These are phyloP conservation scores for Globisporangium yorkense DNA, from an alignment of 352 stramenopile genomes.

Conservation along the genomic window DNA sequence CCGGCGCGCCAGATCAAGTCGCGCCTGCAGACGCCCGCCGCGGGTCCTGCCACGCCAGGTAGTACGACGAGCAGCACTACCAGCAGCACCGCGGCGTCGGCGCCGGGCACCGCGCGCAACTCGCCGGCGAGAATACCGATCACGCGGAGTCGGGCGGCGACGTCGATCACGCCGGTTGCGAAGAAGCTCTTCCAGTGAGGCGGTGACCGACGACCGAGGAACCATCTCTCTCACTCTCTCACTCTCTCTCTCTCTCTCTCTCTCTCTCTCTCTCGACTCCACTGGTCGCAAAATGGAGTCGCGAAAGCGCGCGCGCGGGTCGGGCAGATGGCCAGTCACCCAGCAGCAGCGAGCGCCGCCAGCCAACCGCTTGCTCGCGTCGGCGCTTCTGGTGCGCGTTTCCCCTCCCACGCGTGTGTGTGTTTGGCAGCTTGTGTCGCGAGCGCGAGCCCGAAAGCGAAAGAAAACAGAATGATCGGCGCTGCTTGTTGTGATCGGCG, in stretches of 20 bases:
- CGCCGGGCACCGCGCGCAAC: constrained; percentile 7
- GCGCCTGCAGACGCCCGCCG: constrained; percentile 13
- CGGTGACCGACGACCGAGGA: not conserved
- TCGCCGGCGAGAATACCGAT: constrained; percentile 16
- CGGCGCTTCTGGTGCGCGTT: too few species aligned
- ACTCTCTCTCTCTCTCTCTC: not conserved
- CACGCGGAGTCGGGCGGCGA: constrained; percentile 3
- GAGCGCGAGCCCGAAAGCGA: too few species aligned
- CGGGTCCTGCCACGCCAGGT: constrained; percentile 2
- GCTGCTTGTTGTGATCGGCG: not conserved
- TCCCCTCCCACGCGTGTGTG: not conserved
- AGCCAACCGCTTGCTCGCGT: too few species aligned
- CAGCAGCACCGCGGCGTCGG: constrained; percentile 4
- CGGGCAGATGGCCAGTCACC: too few species aligned
- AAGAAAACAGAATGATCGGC: too few species aligned
- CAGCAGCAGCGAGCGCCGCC: too few species aligned
- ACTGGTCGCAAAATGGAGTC: constrained; percentile 9
- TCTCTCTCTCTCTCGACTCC: not conserved
- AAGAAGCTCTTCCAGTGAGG: constrained; percentile 32
- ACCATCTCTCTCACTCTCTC: too few species aligned
- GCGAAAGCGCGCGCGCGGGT: not conserved
- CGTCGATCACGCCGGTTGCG: constrained; percentile 20
- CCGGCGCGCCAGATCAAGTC: constrained; percentile 88
- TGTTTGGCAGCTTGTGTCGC: too few species aligned
- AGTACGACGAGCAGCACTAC: constrained; percentile 12